Evolutionary conservation across 2,329 filamentous ascomycete genomes (phyloP).

Genomic region (Erysiphe neolycopersici): DNA sequence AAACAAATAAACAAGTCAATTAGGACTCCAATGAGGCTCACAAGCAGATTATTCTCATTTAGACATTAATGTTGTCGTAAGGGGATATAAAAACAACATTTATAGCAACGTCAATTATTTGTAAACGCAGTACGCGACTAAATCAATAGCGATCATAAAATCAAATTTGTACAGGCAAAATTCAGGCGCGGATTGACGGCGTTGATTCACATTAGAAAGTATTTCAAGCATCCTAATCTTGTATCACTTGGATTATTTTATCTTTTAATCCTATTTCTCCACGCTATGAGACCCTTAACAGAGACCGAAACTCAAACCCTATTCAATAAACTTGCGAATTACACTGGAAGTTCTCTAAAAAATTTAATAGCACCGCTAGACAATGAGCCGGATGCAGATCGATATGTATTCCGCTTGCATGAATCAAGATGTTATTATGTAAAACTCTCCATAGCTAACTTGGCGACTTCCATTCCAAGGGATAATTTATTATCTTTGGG

Average conservation of each 20-base stretch:
- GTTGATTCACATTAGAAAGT: too few relatives aligned
- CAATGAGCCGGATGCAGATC: conserved; percentile 39
- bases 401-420: conserved; percentile 66
- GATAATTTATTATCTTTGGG: conserved; percentile 68
- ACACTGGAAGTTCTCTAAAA: conserved; percentile 67
- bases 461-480: conserved; percentile 64
- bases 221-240: too few relatives aligned
- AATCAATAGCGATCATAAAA: too few relatives aligned
- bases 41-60: too few relatives aligned
- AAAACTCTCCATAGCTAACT: conserved; percentile 64
- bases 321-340: conserved; percentile 81
- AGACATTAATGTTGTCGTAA: too few relatives aligned
- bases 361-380: conserved; percentile 53
- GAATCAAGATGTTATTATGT: conserved; percentile 75
- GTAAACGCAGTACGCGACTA: too few relatives aligned
- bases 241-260: neutral
- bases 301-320: conserved; percentile 56
- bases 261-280: neutral
- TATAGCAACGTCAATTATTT: too few relatives aligned
- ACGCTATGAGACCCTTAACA: conserved; percentile 51
- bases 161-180: too few relatives aligned
- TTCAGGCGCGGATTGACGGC: too few relatives aligned
- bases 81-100: too few relatives aligned
- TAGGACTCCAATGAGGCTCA: too few relatives aligned
- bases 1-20: too few relatives aligned